phyloP scores from a whole-genome alignment of 768 basidiomycete genomes.

The Amanita fuliginea region DNA sequence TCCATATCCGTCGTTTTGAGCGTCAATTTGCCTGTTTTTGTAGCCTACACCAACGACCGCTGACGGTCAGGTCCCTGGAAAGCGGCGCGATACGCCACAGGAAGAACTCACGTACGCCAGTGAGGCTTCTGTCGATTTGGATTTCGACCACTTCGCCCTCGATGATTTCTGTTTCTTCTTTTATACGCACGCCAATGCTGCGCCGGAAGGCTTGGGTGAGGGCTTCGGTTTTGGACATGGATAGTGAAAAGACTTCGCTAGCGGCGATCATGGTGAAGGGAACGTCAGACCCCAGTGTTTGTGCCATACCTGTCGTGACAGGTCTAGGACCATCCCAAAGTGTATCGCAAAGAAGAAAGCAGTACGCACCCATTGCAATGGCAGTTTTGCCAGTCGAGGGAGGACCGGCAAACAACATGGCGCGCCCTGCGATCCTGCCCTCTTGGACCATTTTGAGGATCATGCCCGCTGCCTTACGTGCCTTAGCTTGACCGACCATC shows the following conservation, averaged over 20 bases:
- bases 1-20: slow-evolving; percentile 97
- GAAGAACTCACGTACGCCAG: slow-evolving; percentile 52
- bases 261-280: slow-evolving; percentile 96
- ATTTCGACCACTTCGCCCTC: slow-evolving; percentile 99
- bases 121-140: slow-evolving; percentile 93
- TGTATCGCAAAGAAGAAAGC: neutral
- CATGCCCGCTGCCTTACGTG: slow-evolving; percentile 95
- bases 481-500: slow-evolving; percentile 95
- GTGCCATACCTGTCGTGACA: slow-evolving; percentile 37
- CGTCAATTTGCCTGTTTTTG: slow-evolving; percentile 94
- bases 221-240: slow-evolving; percentile 98
- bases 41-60: slow-evolving; percentile 47
- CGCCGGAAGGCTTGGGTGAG: slow-evolving; percentile 82
- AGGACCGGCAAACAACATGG: slow-evolving; percentile 95
- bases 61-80: neutral
- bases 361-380: slow-evolving; percentile 77
- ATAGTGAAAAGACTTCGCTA: slow-evolving; percentile 87
- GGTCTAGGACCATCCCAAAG: slow-evolving; percentile 23
- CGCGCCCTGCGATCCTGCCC: slow-evolving; percentile 88
- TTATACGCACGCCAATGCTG: slow-evolving; percentile 94
- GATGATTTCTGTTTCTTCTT: slow-evolving; percentile 94
- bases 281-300: slow-evolving; percentile 69
- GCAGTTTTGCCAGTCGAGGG: slow-evolving; percentile 98
- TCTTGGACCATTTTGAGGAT: slow-evolving; percentile 98
- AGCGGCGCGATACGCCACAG: neutral